phyloP scores from a whole-genome alignment of 208 protist genomes.

The Acanthamoeba healyi region DNA sequence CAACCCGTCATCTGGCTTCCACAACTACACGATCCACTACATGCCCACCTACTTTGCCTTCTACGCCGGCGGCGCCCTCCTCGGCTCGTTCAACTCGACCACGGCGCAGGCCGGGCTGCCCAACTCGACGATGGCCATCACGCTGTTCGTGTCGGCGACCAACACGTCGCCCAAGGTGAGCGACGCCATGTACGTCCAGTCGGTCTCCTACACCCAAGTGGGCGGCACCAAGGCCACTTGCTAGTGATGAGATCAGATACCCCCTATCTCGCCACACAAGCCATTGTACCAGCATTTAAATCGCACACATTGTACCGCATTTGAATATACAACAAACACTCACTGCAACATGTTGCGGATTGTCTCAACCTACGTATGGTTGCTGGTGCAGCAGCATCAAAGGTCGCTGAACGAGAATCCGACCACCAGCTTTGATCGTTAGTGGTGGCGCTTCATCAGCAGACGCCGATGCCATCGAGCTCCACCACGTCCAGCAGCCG shows the following conservation, averaged over 20 bases:
- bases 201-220: background rate
- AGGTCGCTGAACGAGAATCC: background rate
- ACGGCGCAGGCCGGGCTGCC: background rate
- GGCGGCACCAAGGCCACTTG: background rate
- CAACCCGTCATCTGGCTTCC: background rate
- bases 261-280: too few relatives aligned
- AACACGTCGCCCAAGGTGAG: background rate
- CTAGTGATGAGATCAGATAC: too few relatives aligned
- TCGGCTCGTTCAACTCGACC: background rate
- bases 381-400: background rate
- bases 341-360: too few relatives aligned
- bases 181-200: background rate
- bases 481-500: constrained; percentile 4
- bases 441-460: background rate
- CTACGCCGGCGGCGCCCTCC: background rate
- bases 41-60: constrained; percentile 16
- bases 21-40: constrained; percentile 27
- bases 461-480: background rate
- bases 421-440: background rate
- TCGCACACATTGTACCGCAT: too few relatives aligned
- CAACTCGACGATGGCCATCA: background rate
- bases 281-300: too few relatives aligned
- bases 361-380: too few relatives aligned
- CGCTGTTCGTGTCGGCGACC: background rate
- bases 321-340: too few relatives aligned